Evolutionary conservation across 805 yeast genomes (phyloP).

Genomic region (Candida jianshihensis): DNA sequence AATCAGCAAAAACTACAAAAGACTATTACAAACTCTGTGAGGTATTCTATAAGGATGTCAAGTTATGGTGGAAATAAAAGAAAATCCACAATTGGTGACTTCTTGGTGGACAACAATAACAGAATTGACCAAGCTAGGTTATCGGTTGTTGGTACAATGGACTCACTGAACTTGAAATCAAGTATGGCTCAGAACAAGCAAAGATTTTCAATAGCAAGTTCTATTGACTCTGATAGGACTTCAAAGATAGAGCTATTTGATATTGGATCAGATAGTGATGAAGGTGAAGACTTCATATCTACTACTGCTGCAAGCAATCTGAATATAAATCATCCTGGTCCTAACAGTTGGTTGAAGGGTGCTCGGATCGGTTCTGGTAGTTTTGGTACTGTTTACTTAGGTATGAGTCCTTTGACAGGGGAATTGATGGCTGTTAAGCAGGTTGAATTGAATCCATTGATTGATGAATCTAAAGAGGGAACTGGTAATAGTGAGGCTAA

Average conservation of each 20-base stretch:
- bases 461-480: conserved; percentile 25
- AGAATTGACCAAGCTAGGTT: conserved; percentile 45
- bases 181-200: conserved; percentile 24
- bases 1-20: conserved; percentile 63
- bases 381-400: conserved; percentile 89
- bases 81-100: conserved; percentile 56
- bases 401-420: conserved; percentile 87
- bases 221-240: conserved; percentile 16
- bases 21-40: conserved; percentile 76
- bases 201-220: conserved; percentile 19
- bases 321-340: too few species aligned
- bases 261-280: conserved; percentile 17
- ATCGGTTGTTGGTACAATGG: conserved; percentile 23
- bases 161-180: conserved; percentile 24
- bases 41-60: conserved; percentile 64
- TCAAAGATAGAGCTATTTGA: conserved; percentile 23
- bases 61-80: conserved; percentile 18
- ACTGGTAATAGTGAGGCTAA: conserved; percentile 25
- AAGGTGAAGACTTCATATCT: background rate
- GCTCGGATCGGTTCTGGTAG: conserved; percentile 92
- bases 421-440: conserved; percentile 97
- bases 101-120: conserved; percentile 45
- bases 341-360: conserved; percentile 87
- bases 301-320: conserved; percentile 5
- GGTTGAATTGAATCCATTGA: conserved; percentile 56